Base-by-base conservation (phyloP, 305 asterid species). In the Striga hermonthica region DNA sequence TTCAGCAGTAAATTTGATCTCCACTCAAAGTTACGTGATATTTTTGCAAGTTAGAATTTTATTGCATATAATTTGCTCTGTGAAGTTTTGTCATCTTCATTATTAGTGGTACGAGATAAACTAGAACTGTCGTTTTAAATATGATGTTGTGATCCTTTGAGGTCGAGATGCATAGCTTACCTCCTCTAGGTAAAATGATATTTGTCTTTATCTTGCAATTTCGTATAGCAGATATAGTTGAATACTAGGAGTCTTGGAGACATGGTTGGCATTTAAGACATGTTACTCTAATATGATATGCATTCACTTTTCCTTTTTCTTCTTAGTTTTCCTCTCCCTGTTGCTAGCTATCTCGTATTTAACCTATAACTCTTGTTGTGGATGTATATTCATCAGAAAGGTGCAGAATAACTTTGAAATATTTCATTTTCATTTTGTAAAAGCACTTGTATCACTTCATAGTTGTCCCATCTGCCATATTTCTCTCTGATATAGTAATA, bases 401-500 rank as follows among this genome's bases (percentile, higher is more conserved):
- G 31, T 57, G 31, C 39, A 38, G 31, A 22, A 58, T 22, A 40
- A 49, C 62, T 66, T 62, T 12, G 60, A 16, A 64, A 41, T 35
- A 47, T 13, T 15, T 60, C 48, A 60, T 34, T 67, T 58, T 53
- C 59, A 58, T 67, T 62, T 14, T 34, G 13, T 45, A 35, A 54
- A 62, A 63, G 7, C 75, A 28, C 37, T 74, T 53, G 37, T 22
- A 53, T 15, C 62, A 16, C 40, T 39, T 56, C 22, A 43, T 16
- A 49, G 11, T 55, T 16, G 14, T 47, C 38, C 45, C 55, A 55
- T 64, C 68, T 77, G 57, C 73, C 57, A 12, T 74, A 62, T 53
- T 66, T 64, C 53, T 48, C 57, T 59, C 76, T 65, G 65, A 74
- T 69, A 53, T 47, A 62, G 45, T 54, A 54, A 41, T 63, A 36